Evolutionary conservation across 805 yeast species (phyloP).

Genomic region (Saccharomycopsis oosterbeekiorum): DNA sequence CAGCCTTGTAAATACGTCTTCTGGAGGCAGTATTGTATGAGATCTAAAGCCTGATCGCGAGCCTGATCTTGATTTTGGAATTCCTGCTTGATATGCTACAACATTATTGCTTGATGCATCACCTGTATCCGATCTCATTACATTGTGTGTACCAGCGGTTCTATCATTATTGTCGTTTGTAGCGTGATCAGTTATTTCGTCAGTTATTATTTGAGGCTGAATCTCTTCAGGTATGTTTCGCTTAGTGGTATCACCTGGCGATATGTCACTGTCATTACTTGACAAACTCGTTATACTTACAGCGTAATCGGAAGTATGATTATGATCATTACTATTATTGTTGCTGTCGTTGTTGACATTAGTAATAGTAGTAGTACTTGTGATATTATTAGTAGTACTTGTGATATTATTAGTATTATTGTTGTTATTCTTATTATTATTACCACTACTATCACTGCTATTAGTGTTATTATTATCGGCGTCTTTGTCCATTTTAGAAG

Average conservation of each 20-base stretch:
- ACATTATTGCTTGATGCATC: neutral
- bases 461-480: no score
- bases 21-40: neutral
- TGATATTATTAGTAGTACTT: neutral
- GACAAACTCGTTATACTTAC: neutral
- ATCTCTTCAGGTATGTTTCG: neutral
- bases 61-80: neutral
- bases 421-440: no score
- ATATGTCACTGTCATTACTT: neutral
- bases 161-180: neutral
- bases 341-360: neutral
- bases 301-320: neutral
- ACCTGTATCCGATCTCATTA: neutral
- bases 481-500: no score
- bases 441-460: no score
- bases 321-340: neutral
- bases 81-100: neutral
- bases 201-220: neutral
- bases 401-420: no score
- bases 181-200: neutral
- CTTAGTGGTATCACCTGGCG: neutral
- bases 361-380: neutral
- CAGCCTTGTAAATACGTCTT: neutral
- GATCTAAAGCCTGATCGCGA: neutral
- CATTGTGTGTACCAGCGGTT: neutral